Conservation (phyloP, 2,329 filamentous ascomycete species). For the Coniosporium tulheliwenetii region DNA sequence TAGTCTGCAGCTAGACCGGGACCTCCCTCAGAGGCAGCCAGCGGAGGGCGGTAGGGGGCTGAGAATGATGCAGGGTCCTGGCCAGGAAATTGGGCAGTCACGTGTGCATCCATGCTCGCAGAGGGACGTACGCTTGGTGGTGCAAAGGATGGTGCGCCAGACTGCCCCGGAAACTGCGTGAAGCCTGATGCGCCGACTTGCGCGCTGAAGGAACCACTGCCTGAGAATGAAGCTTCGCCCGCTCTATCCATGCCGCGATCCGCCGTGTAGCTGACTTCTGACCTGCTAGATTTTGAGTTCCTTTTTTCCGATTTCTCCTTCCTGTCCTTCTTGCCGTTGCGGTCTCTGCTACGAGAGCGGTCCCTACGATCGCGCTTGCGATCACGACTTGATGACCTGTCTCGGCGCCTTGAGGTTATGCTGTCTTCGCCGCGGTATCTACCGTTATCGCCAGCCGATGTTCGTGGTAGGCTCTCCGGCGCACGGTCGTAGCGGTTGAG, state of each 20-base stretch:
- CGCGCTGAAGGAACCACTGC: slow-evolving; percentile 12
- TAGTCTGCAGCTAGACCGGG: slow-evolving; percentile 44
- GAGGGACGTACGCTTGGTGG: slow-evolving; percentile 6
- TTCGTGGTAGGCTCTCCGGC: no score
- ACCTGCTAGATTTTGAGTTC: slow-evolving; percentile 13
- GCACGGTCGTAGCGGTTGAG: not conserved
- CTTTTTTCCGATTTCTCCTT: slow-evolving; percentile 7
- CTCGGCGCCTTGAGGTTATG: slow-evolving; percentile 11
- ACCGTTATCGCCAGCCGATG: not conserved
- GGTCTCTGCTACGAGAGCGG: slow-evolving; percentile 14
- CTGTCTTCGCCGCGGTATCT: slow-evolving; percentile 11
- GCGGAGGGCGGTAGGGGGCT: slow-evolving; percentile 28
- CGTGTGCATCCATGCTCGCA: slow-evolving; percentile 27
- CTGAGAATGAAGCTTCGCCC: slow-evolving; percentile 11
- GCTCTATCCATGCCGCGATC: slow-evolving; percentile 12
- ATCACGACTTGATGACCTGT: slow-evolving; percentile 15
- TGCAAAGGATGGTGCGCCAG: slow-evolving; percentile 10
- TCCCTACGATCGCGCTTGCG: slow-evolving; percentile 14
- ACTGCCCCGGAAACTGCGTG: slow-evolving; percentile 18
- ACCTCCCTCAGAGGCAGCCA: slow-evolving; percentile 14
- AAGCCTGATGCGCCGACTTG: slow-evolving; percentile 16
- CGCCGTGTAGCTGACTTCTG: slow-evolving; percentile 13
- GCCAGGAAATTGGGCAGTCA: slow-evolving; percentile 42
- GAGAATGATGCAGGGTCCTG: slow-evolving; percentile 33
- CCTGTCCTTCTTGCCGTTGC: slow-evolving; percentile 15